Conservation (phyloP, 2,329 filamentous ascomycete genomes). For the Sordariomycetes sp. region DNA sequence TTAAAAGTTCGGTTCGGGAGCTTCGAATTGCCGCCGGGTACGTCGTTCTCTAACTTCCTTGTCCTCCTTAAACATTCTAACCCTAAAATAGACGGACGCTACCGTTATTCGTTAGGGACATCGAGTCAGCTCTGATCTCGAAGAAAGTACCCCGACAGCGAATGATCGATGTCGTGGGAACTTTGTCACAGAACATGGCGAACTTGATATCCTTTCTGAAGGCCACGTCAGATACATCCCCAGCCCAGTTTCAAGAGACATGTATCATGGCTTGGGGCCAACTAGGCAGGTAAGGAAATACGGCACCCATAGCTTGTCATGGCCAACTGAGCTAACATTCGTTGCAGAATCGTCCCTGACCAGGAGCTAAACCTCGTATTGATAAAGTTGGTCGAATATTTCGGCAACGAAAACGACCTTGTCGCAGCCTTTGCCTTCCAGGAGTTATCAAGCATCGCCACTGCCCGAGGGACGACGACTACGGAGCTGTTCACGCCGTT, state of each 20-base stretch:
- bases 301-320: not conserved
- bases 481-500: constrained; percentile 71
- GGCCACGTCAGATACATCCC: constrained; percentile 58
- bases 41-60: constrained; percentile 11
- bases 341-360: constrained; percentile 55
- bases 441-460: constrained; percentile 59
- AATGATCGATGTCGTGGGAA: constrained; percentile 11
- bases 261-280: constrained; percentile 81
- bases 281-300: constrained; percentile 52
- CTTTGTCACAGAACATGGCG: constrained; percentile 5
- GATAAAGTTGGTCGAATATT: constrained; percentile 72
- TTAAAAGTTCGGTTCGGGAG: constrained; percentile 78
- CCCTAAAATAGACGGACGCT: constrained; percentile 43
- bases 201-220: constrained; percentile 62
- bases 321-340: not conserved
- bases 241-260: constrained; percentile 64
- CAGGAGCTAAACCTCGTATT: constrained; percentile 81
- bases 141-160: not conserved
- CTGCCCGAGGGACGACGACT: constrained; percentile 49
- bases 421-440: constrained; percentile 74
- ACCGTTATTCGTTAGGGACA: constrained; percentile 48
- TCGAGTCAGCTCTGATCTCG: constrained; percentile 9
- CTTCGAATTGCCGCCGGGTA: constrained; percentile 71
- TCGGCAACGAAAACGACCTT: constrained; percentile 73
- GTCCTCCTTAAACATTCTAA: constrained; percentile 3